These are phyloP conservation scores for Fusarium incarnatum DNA, from an alignment of 2,329 filamentous ascomycete species.

Conservation along the genomic window DNA sequence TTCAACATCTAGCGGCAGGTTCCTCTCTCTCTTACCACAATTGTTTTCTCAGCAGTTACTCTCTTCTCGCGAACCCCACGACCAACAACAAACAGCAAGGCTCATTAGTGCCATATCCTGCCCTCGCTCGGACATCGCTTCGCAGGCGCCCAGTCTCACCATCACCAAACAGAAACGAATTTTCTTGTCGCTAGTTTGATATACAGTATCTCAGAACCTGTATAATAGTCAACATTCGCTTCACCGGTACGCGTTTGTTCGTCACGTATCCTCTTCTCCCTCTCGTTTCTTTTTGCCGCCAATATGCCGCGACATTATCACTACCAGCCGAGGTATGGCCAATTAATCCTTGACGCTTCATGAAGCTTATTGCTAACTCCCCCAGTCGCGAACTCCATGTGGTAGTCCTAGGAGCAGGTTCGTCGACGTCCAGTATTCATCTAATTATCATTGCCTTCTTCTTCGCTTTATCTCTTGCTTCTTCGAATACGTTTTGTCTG, in stretches of 20 bases:
- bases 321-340: slow-evolving; percentile 46
- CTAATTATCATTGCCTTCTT: background rate
- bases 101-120: slow-evolving; percentile 22
- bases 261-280: slow-evolving; percentile 9
- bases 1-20: slow-evolving; percentile 19
- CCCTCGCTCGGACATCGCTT: slow-evolving; percentile 13
- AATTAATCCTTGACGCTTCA: background rate
- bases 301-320: slow-evolving; percentile 48
- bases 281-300: slow-evolving; percentile 6
- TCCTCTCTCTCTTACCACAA: slow-evolving; percentile 8
- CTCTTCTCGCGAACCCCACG: slow-evolving; percentile 14
- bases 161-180: slow-evolving; percentile 9
- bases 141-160: slow-evolving; percentile 5
- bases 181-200: slow-evolving; percentile 29
- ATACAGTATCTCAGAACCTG: slow-evolving; percentile 4
- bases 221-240: slow-evolving; percentile 8
- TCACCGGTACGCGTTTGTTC: slow-evolving; percentile 18
- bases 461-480: slow-evolving; percentile 20
- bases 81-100: slow-evolving; percentile 10
- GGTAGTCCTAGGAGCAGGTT: slow-evolving; percentile 84
- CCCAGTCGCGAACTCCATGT: slow-evolving; percentile 82
- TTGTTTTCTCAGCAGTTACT: slow-evolving; percentile 16
- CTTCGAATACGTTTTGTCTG: slow-evolving; percentile 42
- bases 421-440: slow-evolving; percentile 48
- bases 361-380: slow-evolving; percentile 32